These are phyloP conservation scores for Sarcomyxa edulis DNA, from an alignment of 768 basidiomycete species.

Conservation along the genomic window DNA sequence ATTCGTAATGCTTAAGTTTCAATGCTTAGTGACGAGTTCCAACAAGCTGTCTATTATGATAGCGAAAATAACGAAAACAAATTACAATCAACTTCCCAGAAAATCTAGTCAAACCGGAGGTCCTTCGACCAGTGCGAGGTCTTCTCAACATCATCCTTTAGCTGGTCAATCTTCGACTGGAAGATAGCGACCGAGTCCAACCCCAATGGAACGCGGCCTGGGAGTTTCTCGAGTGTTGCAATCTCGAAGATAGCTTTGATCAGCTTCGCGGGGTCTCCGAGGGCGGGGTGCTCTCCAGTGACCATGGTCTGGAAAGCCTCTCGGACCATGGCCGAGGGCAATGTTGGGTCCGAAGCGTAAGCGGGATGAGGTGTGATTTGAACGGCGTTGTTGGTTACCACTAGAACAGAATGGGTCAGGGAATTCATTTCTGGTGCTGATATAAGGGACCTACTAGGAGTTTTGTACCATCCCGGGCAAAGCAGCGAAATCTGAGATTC, in stretches of 20 bases:
- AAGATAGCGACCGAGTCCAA: neutral
- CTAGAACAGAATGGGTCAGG: no score
- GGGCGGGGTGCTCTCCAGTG: neutral
- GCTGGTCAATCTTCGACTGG: neutral
- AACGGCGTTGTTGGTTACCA: neutral
- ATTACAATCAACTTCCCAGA: no score
- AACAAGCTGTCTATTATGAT: no score
- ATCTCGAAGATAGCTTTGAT: neutral
- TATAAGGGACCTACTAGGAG: no score
- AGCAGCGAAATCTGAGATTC: neutral
- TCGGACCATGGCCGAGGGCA: neutral
- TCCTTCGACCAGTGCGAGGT: neutral
- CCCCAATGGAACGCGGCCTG: neutral
- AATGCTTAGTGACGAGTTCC: no score
- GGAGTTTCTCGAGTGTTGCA: neutral
- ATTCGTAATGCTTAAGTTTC: no score
- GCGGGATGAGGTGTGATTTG: slow-evolving; percentile 1
- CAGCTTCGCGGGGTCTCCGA: neutral
- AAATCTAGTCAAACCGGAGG: neutral
- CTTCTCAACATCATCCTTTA: neutral
- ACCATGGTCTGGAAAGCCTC: neutral
- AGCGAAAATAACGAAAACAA: no score
- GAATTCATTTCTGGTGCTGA: no score
- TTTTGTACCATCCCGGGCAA: neutral
- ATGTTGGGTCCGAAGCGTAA: neutral